A percentile compares a stretch with the other conserved stretches of the same genome.
These are phyloP conservation scores for Trebouxia sp. DNA, from an alignment of 139 green algal species.

Conservation along the genomic window DNA sequence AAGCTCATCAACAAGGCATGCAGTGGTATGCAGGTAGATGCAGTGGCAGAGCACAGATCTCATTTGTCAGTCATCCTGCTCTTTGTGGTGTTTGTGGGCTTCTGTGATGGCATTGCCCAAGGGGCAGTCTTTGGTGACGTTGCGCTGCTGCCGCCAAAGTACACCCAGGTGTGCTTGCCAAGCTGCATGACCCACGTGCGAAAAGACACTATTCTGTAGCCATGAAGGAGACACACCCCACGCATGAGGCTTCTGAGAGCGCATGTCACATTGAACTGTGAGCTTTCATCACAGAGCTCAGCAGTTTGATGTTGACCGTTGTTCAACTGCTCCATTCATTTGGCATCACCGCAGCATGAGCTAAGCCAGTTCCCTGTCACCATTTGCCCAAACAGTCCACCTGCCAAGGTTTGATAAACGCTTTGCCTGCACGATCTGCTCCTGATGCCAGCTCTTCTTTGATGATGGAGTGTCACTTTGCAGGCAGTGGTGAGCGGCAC, in stretches of 20 bases:
- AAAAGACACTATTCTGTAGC: too few relatives aligned
- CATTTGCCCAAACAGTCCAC: too few relatives aligned
- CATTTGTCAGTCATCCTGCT: slow-evolving; percentile 47
- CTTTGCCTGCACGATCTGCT: neutral
- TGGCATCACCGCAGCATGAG: too few relatives aligned
- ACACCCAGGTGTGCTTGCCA: slow-evolving; percentile 60
- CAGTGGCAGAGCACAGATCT: neutral
- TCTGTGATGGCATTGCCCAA: slow-evolving; percentile 69
- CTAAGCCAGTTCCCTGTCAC: too few relatives aligned
- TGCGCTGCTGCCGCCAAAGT: slow-evolving; percentile 50
- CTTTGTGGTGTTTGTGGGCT: slow-evolving; percentile 55
- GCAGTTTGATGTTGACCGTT: too few relatives aligned
- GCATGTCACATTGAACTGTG: too few relatives aligned
- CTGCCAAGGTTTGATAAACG: too few relatives aligned
- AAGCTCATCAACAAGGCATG: neutral
- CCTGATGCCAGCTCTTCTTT: neutral
- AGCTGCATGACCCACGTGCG: too few relatives aligned
- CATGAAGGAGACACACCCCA: too few relatives aligned
- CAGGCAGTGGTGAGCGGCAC: slow-evolving; percentile 77
- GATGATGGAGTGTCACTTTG: neutral
- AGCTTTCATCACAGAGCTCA: too few relatives aligned
- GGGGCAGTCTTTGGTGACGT: slow-evolving; percentile 75
- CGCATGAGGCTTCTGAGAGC: too few relatives aligned
- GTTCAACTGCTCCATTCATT: too few relatives aligned
- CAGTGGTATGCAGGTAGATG: slow-evolving; percentile 32